Evolutionary conservation across 768 basidiomycete species (phyloP).

Genomic region (Suillus variegatus): DNA sequence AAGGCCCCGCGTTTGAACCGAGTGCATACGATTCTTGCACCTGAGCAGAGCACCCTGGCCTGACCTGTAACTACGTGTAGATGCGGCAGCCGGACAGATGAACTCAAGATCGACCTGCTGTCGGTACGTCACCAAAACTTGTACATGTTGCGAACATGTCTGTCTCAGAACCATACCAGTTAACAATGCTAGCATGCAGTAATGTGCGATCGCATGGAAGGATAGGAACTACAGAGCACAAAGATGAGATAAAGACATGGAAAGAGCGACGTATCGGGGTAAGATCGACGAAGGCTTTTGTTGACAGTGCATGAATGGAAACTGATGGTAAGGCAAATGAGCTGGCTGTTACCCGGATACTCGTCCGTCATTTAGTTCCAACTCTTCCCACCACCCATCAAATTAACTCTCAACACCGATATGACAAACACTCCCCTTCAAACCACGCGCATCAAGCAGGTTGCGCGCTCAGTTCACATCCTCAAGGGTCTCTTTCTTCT

Average conservation of each 20-base stretch:
- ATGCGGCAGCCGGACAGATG: neutral
- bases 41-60: neutral
- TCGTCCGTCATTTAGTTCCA: constrained; percentile 14
- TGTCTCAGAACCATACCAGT: neutral
- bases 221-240: constrained; percentile 14
- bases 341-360: constrained; percentile 7
- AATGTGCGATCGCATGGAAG: constrained; percentile 14
- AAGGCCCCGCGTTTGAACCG: neutral
- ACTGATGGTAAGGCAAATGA: constrained; percentile 11
- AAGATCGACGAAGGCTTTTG: constrained; percentile 18
- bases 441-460: constrained; percentile 19
- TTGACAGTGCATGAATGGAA: constrained; percentile 20
- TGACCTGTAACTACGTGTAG: neutral
- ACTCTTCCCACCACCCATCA: constrained; percentile 14
- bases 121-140: neutral
- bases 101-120: neutral
- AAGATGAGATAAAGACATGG: constrained; percentile 13
- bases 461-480: constrained; percentile 44
- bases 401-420: constrained; percentile 16
- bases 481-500: constrained; percentile 38
- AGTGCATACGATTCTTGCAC: neutral
- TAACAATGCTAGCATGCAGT: constrained; percentile 20
- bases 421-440: constrained; percentile 22
- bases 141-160: neutral
- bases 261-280: constrained; percentile 8